phyloP scores from a whole-genome alignment of 176 grass and related monocot species.

The Themeda triandra region DNA sequence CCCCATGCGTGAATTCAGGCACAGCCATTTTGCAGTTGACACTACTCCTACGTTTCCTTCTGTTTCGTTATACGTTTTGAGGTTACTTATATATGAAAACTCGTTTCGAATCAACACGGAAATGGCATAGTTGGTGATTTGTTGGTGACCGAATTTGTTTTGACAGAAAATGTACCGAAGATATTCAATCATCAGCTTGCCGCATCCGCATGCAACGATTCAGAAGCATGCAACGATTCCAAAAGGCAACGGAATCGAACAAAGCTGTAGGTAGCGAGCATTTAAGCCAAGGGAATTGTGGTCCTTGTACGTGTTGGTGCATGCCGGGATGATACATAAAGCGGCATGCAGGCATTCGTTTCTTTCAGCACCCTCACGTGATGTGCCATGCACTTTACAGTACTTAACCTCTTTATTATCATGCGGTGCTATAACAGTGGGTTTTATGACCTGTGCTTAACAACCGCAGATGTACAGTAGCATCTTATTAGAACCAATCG shows the following conservation, averaged over 20 bases:
- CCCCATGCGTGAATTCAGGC: background rate
- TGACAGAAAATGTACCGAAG: background rate
- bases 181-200: background rate
- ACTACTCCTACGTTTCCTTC: background rate
- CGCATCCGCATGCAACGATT: background rate
- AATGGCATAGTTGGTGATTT: background rate
- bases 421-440: background rate
- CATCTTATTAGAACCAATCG: background rate
- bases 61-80: background rate
- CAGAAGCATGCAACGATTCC: background rate
- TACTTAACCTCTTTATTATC: background rate
- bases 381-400: background rate
- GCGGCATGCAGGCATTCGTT: background rate
- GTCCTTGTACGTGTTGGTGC: background rate
- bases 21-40: background rate
- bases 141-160: background rate
- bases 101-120: no score
- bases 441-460: background rate
- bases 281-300: slow-evolving; percentile 23
- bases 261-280: slow-evolving; percentile 2
- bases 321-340: slow-evolving; percentile 5
- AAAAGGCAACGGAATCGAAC: background rate
- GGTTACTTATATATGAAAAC: no score
- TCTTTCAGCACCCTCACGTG: slow-evolving; percentile 33
- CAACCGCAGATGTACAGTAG: background rate